phyloP scores from a whole-genome alignment of 169 alveolate species.

The Eimeria brunetti region DNA sequence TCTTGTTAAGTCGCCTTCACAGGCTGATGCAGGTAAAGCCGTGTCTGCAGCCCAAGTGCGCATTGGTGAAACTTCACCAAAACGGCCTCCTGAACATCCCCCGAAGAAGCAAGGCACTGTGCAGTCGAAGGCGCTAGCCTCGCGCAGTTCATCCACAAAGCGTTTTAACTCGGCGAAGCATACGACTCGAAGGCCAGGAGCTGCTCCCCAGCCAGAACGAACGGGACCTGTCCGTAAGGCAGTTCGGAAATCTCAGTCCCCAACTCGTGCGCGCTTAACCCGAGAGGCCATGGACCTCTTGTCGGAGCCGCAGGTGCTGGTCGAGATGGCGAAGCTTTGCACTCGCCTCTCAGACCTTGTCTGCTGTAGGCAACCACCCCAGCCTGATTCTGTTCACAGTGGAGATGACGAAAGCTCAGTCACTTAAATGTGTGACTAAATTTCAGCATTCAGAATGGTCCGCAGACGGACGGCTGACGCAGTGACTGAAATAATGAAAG shows the following conservation, averaged over 20 bases:
- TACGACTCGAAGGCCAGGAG: background rate
- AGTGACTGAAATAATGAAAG: background rate
- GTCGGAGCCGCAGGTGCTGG: constrained; percentile 53
- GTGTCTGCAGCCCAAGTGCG: background rate
- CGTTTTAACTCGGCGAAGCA: background rate
- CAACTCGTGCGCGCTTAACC: background rate
- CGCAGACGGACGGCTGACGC: constrained; percentile 1
- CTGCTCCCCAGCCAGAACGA: background rate
- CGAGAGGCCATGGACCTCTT: constrained; percentile 46
- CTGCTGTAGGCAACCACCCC: constrained; percentile 15
- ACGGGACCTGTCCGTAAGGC: background rate
- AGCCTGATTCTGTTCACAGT: background rate
- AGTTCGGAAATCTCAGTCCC: background rate
- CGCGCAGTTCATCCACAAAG: constrained; percentile 30
- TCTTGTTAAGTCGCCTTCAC: background rate
- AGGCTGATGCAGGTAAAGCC: constrained; percentile 9
- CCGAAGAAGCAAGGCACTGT: background rate
- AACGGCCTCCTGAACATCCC: background rate
- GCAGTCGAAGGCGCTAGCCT: constrained; percentile 13
- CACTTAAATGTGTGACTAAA: background rate
- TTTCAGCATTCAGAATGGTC: background rate
- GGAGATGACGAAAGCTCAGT: constrained; percentile 12
- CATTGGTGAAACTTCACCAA: background rate
- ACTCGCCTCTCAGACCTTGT: constrained; percentile 45
- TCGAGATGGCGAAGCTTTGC: constrained; percentile 54